Conservation (phyloP, 2,329 filamentous ascomycete species). For the Rhinocladiella similis region DNA sequence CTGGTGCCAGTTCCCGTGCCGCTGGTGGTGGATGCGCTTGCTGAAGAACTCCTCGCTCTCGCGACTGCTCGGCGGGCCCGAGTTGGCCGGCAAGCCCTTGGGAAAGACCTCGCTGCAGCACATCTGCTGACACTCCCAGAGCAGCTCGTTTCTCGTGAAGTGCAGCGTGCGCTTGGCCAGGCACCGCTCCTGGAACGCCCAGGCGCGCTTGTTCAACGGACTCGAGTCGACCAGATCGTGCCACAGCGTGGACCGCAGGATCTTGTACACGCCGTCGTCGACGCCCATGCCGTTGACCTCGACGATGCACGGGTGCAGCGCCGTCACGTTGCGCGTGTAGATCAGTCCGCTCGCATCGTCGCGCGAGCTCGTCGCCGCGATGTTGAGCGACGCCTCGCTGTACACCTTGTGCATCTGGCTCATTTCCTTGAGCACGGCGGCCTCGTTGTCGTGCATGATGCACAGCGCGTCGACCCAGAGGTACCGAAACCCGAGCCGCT, state of each 20-base stretch:
- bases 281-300: slow-evolving; percentile 25
- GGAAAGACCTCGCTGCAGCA: slow-evolving; percentile 31
- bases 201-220: slow-evolving; percentile 29
- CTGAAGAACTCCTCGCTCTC: slow-evolving; percentile 26
- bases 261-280: slow-evolving; percentile 29
- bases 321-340: slow-evolving; percentile 26
- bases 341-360: slow-evolving; percentile 27
- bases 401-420: slow-evolving; percentile 29
- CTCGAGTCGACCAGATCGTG: slow-evolving; percentile 29
- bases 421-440: slow-evolving; percentile 26
- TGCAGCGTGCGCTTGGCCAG: slow-evolving; percentile 33
- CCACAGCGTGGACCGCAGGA: slow-evolving; percentile 29
- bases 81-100: slow-evolving; percentile 29
- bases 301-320: slow-evolving; percentile 28
- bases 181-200: slow-evolving; percentile 31
- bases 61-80: slow-evolving; percentile 17
- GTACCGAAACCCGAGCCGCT: slow-evolving; percentile 28
- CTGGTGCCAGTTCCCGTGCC: slow-evolving; percentile 30
- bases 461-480: slow-evolving; percentile 32
- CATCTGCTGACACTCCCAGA: slow-evolving; percentile 35
- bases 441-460: slow-evolving; percentile 30
- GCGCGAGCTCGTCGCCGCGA: slow-evolving; percentile 27
- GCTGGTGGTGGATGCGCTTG: slow-evolving; percentile 29
- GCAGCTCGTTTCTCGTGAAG: slow-evolving; percentile 30
- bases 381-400: slow-evolving; percentile 27